Evolutionary conservation across 345 rosid species (phyloP), one percentile per base, ranked within the genome.

Genomic region (Populus simonii): DNA sequence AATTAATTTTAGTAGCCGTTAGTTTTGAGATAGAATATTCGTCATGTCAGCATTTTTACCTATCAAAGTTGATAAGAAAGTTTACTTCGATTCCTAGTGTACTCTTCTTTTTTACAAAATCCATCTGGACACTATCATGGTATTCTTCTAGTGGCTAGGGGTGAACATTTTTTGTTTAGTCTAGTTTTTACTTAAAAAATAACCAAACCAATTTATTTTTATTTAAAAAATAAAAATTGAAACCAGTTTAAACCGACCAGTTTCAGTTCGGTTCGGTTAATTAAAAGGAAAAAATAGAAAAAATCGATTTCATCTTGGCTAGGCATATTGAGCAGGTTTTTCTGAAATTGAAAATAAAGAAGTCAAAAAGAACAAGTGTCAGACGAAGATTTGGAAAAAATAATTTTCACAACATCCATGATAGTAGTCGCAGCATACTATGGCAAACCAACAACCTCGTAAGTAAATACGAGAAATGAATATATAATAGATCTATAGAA

Each of bases 291-390:
- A 33, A 33, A 33, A 3, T 0, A 33, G 4, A 33, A 33, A 33
- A 33, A 4, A 33, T 0, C 0, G 5, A 33, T 81, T 92, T 93
- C 87, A 93, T 91, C 87, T 91, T 92, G 39, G 82, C 89, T 84
- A 96, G 86, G 82, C 99, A 96, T 82, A 93, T 90, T 6, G 97
- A 88, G 83, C 99, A 95, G 63, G 91, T 29, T 90, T 75, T 87
- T 91, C 90, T 89, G 89, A 63, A 82, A 84, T 55, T 73, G 7
- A 41, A 67, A 68, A 31, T 51, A 62, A 23, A 35, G 8, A 51
- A 15, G 63, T 53, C 51, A 74, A 25, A 68, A 39, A 61, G 17
- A 22, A 23, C 43, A 43, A n/a, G 33, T 13, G 13, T 55, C 12
- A 31, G 10, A 55, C 2, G 45, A 68, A 33, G 8, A 49, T 68